Evolutionary conservation across 1,139 yeast species (phyloP).

Genomic region (Pichia sp.): DNA sequence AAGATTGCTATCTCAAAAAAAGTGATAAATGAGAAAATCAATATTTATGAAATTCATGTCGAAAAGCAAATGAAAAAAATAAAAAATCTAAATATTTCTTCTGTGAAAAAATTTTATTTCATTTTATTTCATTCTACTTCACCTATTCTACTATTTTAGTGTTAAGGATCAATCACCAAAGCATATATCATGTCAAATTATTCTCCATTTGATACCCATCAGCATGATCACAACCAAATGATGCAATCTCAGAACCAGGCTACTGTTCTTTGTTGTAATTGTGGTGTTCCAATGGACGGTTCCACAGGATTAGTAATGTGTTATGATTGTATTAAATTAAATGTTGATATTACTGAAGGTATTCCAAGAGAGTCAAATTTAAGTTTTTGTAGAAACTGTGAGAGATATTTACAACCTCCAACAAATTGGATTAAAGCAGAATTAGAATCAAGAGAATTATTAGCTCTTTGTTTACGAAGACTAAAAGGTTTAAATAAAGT

Average conservation of each 20-base stretch:
- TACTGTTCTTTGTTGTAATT: slow-evolving; percentile 93
- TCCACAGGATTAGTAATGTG: slow-evolving; percentile 93
- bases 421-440: slow-evolving; percentile 88
- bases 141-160: neutral
- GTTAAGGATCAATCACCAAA: neutral
- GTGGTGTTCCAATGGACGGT: slow-evolving; percentile 98
- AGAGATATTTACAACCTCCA: slow-evolving; percentile 91
- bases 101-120: neutral
- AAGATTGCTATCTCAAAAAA: no score
- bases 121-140: neutral
- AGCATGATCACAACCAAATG: slow-evolving; percentile 20
- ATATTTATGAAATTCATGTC: no score
- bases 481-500: slow-evolving; percentile 85
- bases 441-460: slow-evolving; percentile 83
- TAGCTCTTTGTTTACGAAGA: slow-evolving; percentile 84
- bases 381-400: slow-evolving; percentile 95
- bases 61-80: neutral
- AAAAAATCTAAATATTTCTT: neutral
- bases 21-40: no score
- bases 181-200: slow-evolving; percentile 40
- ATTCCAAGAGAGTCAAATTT: slow-evolving; percentile 92
- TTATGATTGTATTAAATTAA: slow-evolving; percentile 90
- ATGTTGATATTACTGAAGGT: slow-evolving; percentile 91
- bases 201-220: slow-evolving; percentile 36
- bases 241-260: slow-evolving; percentile 35